Conservation (phyloP, 495 filamentous ascomycete species). For the Aspergillus affinis region DNA sequence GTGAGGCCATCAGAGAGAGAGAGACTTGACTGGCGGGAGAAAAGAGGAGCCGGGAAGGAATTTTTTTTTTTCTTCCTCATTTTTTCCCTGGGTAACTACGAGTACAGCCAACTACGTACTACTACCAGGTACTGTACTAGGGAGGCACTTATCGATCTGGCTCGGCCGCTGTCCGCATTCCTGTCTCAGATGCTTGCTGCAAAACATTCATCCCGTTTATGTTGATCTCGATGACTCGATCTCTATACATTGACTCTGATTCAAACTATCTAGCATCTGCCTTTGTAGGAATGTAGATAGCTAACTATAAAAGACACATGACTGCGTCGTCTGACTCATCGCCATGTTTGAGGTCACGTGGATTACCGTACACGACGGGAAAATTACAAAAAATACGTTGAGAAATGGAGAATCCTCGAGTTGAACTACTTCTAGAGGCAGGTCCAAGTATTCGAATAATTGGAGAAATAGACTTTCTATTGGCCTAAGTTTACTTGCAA, state of each 20-base stretch:
- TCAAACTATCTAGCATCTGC: too few species aligned
- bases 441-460: too few species aligned
- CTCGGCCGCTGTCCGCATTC: not conserved
- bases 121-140: too few species aligned
- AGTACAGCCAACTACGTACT: too few species aligned
- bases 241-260: too few species aligned
- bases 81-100: constrained; percentile 4
- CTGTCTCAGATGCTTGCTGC: not conserved
- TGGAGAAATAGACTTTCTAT: too few species aligned
- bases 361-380: not conserved
- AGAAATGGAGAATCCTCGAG: not conserved
- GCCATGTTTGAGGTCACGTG: not conserved
- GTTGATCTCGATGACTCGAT: too few species aligned
- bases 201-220: too few species aligned
- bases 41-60: constrained; percentile 24
- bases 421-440: too few species aligned
- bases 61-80: constrained; percentile 21
- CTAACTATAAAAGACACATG: not conserved
- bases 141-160: not conserved
- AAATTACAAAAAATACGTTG: not conserved
- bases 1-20: constrained; percentile 21
- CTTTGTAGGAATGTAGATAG: too few species aligned
- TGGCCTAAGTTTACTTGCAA: too few species aligned
- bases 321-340: not conserved
- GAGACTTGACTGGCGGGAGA: constrained; percentile 12